A percentile compares a stretch with the other conserved stretches of the same genome.
phyloP scores from a whole-genome alignment of 371 early-diverging fungal species.

The Circinella minor region DNA sequence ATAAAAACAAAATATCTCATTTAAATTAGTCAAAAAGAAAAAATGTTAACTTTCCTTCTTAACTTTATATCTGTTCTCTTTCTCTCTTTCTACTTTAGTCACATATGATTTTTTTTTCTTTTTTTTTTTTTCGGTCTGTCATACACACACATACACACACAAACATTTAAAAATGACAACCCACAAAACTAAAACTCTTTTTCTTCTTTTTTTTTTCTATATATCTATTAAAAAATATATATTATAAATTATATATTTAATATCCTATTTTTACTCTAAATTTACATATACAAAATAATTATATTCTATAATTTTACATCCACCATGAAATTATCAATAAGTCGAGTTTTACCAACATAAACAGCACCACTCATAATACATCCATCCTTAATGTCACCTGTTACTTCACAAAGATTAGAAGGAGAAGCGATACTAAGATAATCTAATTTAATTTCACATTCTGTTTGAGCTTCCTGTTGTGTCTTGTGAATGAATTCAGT shows the following conservation, averaged over 20 bases:
- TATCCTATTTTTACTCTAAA: neutral
- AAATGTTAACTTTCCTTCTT: no score
- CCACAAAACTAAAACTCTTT: no score
- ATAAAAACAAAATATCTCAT: neutral
- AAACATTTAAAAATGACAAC: neutral
- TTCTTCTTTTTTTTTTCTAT: neutral
- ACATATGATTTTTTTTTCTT: neutral
- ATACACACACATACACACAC: no score
- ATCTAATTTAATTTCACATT: constrained; percentile 67
- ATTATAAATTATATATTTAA: neutral
- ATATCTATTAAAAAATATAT: neutral
- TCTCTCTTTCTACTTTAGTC: neutral
- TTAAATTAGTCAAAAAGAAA: neutral
- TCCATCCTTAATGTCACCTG: constrained; percentile 44
- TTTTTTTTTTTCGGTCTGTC: no score
- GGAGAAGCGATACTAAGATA: constrained; percentile 87
- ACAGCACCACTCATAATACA: constrained; percentile 90
- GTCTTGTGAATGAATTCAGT: constrained; percentile 41
- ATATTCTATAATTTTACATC: constrained; percentile 32
- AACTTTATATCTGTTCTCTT: neutral
- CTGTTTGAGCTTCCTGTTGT: constrained; percentile 40
- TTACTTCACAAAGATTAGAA: constrained; percentile 51
- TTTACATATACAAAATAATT: neutral
- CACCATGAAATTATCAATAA: constrained; percentile 91
- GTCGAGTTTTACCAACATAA: constrained; percentile 84